Percentiles rank a stretch among this genome's conserved stretches.
Conservation (phyloP, 2,329 filamentous ascomycete species). For the Fusarium pseudocircinatum region DNA sequence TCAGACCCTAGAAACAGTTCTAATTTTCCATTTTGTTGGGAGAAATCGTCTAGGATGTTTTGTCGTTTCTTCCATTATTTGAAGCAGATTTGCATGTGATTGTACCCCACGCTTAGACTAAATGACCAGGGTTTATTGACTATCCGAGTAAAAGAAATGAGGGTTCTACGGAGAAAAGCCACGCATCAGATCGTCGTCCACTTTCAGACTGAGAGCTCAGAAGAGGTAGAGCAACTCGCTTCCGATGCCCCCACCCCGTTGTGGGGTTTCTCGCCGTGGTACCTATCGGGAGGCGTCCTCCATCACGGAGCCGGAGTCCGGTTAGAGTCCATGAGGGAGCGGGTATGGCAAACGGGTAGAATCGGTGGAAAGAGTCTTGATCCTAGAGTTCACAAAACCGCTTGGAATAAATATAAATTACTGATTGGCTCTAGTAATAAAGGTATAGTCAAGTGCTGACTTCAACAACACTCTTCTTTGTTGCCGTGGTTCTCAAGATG, state of each 20-base stretch:
- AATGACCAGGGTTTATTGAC: slow-evolving; percentile 13
- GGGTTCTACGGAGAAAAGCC: slow-evolving; percentile 9
- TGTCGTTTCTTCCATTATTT: not conserved
- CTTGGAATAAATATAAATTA: not conserved
- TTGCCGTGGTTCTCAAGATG: not conserved
- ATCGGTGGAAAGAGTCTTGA: slow-evolving; percentile 8
- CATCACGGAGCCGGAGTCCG: slow-evolving; percentile 36
- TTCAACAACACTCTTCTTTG: not conserved
- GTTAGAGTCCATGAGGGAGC: slow-evolving; percentile 33
- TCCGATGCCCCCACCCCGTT: slow-evolving; percentile 38
- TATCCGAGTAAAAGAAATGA: slow-evolving; percentile 15
- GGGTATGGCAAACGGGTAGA: slow-evolving; percentile 34
- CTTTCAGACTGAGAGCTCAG: not conserved
- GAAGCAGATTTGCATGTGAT: slow-evolving; percentile 33
- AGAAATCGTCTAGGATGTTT: slow-evolving; percentile 6
- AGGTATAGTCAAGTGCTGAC: not conserved
- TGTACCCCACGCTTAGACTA: slow-evolving; percentile 26
- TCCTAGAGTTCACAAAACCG: not conserved
- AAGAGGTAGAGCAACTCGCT: slow-evolving; percentile 22
- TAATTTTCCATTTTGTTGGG: slow-evolving; percentile 10
- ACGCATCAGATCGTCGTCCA: slow-evolving; percentile 3
- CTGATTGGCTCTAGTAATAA: not conserved
- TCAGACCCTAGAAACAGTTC: not conserved
- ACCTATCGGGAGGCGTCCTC: slow-evolving; percentile 42
- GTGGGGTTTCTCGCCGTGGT: slow-evolving; percentile 34